phyloP scores from a whole-genome alignment of 2,329 filamentous ascomycete genomes.

The Chalaropsis thielavioides region DNA sequence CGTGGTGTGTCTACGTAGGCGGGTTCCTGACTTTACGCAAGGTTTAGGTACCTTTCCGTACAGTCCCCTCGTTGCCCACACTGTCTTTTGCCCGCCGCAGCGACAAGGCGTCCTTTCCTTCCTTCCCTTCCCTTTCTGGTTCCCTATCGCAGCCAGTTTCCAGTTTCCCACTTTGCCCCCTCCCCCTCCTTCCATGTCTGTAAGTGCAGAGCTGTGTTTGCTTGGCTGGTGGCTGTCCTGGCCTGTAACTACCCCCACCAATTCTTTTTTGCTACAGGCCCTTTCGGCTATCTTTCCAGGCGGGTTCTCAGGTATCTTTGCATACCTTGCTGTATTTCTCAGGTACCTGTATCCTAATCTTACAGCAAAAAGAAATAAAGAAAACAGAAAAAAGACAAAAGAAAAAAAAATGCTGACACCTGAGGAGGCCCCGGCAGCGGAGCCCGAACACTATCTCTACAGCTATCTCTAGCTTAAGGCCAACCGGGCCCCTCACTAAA shows the following conservation, averaged over 20 bases:
- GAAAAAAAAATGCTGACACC: too few relatives aligned
- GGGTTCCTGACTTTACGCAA: not conserved
- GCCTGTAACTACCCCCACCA: not conserved
- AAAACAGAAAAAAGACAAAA: too few relatives aligned
- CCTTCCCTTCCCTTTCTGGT: not conserved
- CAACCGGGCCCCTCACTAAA: not conserved
- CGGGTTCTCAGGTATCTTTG: not conserved
- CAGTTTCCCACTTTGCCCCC: not conserved
- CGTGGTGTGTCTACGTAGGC: not conserved
- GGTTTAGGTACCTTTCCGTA: not conserved
- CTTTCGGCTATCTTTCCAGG: not conserved
- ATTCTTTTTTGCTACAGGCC: not conserved
- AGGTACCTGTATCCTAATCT: not conserved
- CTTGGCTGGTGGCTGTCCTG: too few relatives aligned
- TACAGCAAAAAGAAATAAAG: not conserved
- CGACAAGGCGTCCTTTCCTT: not conserved
- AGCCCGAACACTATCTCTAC: constrained; percentile 3
- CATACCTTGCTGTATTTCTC: not conserved
- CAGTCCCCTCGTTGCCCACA: not conserved
- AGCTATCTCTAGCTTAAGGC: not conserved
- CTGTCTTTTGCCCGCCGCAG: not conserved
- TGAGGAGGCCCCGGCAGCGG: not conserved
- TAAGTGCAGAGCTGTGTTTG: not conserved
- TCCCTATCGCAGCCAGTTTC: not conserved
- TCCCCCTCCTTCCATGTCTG: constrained; percentile 1